Evolutionary conservation across 2,329 filamentous ascomycete species (phyloP), one percentile per base, ranked within the genome.

Genomic region (Pseudocercospora crystallina): DNA sequence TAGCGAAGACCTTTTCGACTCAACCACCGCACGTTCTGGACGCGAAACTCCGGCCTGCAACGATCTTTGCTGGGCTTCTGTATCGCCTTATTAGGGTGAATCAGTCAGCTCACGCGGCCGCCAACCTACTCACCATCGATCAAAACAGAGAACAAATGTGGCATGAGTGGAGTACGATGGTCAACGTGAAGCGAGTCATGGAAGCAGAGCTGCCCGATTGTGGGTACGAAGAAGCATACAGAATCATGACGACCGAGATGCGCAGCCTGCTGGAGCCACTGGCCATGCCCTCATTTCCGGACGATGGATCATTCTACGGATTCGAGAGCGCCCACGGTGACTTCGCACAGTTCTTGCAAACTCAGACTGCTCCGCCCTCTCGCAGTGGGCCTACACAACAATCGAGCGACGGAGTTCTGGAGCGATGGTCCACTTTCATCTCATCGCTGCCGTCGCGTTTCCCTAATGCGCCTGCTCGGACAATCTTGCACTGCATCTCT

Each of bases 111-210:
- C 92, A 97, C 66, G 91, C 94, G 1, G 90, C 92, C 1, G 92
- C 91, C 15, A 95, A 94, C 57, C 90, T 96, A 81, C 79, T 99
- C 10, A 89, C 89, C 7, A 89, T 92, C 63, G 85, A 90, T 13
- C 87, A 89, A 39, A 95, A 95, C 67, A 84, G 94, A 47, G 90
- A 94, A 59, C 87, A 94, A 65, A 97, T 99, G 94, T 96, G 94
- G 76, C 77, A 86, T 43, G 94, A 99, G 65, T 96, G 91, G 85
- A 84, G 90, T 35, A 83, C 71, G 9, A 76, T 76, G 65, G 78
- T 83, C 36, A 80, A 81, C 55, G 72, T 80, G 3, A 79, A 80
- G 59, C 73, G 74, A 31, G 76, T 82, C 53, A 76, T 82, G 61
- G 79, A 81, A 53, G 77, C 78, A 52, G 78, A 80, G 57, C 66